phyloP scores from a whole-genome alignment of 1,284 basidiomycete genomes.

The Neonothopanus nambi region DNA sequence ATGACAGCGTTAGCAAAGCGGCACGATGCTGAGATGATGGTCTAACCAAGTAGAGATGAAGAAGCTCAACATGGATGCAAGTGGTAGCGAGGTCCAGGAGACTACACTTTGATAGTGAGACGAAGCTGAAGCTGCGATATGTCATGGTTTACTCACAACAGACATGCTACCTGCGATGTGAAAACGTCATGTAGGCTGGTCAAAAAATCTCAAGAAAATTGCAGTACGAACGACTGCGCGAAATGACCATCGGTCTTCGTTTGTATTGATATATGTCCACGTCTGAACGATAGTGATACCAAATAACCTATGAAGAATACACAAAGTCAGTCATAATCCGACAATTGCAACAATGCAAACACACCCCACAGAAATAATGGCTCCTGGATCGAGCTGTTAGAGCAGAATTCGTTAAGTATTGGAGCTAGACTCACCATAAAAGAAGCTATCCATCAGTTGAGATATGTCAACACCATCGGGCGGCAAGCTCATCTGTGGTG shows the following conservation, averaged over 20 bases:
- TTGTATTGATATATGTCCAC: conserved; percentile 9
- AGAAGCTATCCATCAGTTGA: conserved; percentile 2
- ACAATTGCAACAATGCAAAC: neutral
- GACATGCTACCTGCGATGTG: neutral
- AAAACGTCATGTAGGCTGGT: neutral
- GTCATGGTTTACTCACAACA: neutral
- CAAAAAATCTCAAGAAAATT: no score
- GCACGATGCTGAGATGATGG: neutral
- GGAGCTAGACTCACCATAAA: conserved; percentile 2
- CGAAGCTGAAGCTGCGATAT: neutral
- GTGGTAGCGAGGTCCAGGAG: conserved; percentile 5
- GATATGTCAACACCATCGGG: conserved; percentile 5
- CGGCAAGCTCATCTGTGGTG: no score
- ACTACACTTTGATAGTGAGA: neutral
- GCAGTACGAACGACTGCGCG: neutral
- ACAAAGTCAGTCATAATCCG: no score
- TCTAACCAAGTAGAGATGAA: conserved; percentile 3
- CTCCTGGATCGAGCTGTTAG: neutral
- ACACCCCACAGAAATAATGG: conserved; percentile 4
- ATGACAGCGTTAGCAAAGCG: neutral
- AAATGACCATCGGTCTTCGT: conserved; percentile 5
- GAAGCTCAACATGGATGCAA: conserved; percentile 1
- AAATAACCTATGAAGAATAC: conserved; percentile 2
- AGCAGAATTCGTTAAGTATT: neutral
- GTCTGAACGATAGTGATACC: conserved; percentile 9